These are phyloP conservation scores for Reutealis trisperma DNA, from an alignment of 345 rosid genomes.

Conservation along the genomic window DNA sequence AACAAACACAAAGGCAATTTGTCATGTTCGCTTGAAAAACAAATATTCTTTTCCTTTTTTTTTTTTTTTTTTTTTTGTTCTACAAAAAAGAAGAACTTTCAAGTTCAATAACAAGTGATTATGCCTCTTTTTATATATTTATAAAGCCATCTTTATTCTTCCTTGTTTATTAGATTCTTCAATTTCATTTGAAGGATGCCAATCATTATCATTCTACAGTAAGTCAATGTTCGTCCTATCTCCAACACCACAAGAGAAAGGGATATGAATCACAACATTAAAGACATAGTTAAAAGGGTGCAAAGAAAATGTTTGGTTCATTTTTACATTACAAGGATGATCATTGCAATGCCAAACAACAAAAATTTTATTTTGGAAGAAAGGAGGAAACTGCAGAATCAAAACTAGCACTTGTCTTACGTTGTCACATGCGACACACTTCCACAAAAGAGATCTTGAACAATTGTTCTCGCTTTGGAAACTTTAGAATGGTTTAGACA, in stretches of 20 bases:
- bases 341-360: constrained; percentile 6
- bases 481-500: constrained; percentile 66
- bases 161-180: not conserved
- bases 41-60: not conserved
- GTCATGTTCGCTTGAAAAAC: not conserved
- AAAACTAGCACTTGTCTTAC: constrained; percentile 46
- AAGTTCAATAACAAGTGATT: not conserved
- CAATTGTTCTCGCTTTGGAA: constrained; percentile 64
- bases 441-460: constrained; percentile 98
- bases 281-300: not conserved
- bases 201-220: not conserved
- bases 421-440: constrained; percentile 95
- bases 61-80: too few relatives aligned
- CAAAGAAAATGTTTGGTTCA: not conserved
- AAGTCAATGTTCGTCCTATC: not conserved
- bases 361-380: not conserved
- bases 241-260: constrained; percentile 2
- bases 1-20: not conserved
- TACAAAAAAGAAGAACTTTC: not conserved
- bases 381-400: not conserved
- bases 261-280: not conserved
- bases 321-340: not conserved
- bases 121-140: not conserved
- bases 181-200: not conserved
- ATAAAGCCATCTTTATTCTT: too few relatives aligned